Conservation (phyloP, 495 filamentous ascomycete genomes). For the Annulohypoxylon stygium region DNA sequence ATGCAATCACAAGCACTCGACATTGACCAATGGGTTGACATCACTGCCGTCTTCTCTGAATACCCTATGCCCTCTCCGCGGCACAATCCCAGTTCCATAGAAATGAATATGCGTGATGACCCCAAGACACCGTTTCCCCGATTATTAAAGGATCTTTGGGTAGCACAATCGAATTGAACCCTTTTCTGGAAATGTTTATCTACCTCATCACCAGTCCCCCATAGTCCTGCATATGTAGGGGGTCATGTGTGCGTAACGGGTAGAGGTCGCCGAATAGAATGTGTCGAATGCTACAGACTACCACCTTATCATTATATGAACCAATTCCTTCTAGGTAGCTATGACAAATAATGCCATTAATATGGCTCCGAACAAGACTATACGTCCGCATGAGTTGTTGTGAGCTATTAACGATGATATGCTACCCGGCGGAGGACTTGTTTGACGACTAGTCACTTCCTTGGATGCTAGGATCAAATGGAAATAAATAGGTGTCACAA, state of each 20-base stretch:
- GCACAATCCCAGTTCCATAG: conserved; percentile 3
- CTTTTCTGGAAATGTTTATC: conserved; percentile 8
- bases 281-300: background rate
- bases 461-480: conserved; percentile 6
- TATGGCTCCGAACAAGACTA: background rate
- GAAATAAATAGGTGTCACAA: background rate
- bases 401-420: conserved; percentile 21
- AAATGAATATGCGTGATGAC: background rate
- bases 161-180: conserved; percentile 8
- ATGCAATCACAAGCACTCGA: conserved; percentile 20
- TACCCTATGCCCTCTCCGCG: conserved; percentile 19
- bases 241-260: background rate
- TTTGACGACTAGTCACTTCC: conserved; percentile 1
- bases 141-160: conserved; percentile 2
- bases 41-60: background rate
- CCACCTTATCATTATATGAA: conserved; percentile 23
- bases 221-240: conserved; percentile 1
- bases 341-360: conserved; percentile 1
- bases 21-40: conserved; percentile 13
- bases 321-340: background rate
- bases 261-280: conserved; percentile 1
- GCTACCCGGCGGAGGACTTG: background rate
- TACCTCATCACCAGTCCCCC: background rate
- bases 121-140: conserved; percentile 7
- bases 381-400: background rate